Conservation (phyloP, 331 rosid genomes). For the Erythrophleum ivorense region DNA sequence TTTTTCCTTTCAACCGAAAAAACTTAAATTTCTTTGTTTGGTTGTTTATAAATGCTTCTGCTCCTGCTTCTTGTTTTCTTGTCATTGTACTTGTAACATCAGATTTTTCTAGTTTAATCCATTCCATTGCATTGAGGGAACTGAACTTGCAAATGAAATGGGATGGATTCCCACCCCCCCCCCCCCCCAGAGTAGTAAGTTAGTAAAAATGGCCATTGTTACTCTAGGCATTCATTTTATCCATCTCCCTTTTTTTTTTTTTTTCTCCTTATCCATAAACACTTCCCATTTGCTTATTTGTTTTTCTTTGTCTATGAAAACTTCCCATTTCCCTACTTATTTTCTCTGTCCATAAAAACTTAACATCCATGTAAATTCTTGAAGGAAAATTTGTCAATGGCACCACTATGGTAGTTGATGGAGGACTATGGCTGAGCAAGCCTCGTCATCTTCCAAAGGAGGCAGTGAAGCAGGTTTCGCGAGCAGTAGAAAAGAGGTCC, state of each 20-base stretch:
- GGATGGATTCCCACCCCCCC: too few species aligned
- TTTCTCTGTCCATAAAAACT: neutral
- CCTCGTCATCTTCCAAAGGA: constrained; percentile 18
- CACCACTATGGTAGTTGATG: constrained; percentile 15
- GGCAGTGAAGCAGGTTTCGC: constrained; percentile 19
- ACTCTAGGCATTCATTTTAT: neutral
- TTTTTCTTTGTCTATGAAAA: neutral
- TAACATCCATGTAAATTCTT: neutral
- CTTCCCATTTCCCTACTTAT: neutral
- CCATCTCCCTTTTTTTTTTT: neutral
- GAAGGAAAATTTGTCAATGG: constrained; percentile 25
- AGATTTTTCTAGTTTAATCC: neutral
- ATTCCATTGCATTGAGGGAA: neutral
- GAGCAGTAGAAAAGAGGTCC: constrained; percentile 25
- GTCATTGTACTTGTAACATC: neutral
- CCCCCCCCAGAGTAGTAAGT: neutral
- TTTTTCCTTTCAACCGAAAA: too few species aligned
- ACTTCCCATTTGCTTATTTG: neutral
- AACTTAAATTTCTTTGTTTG: too few species aligned
- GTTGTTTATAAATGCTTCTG: too few species aligned
- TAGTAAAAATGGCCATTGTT: neutral
- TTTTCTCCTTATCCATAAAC: too few species aligned
- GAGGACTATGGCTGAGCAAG: constrained; percentile 17
- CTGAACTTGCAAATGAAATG: too few species aligned
- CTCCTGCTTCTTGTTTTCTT: neutral